phyloP scores from a whole-genome alignment of 495 filamentous ascomycete genomes.

The Neurospora sp. region DNA sequence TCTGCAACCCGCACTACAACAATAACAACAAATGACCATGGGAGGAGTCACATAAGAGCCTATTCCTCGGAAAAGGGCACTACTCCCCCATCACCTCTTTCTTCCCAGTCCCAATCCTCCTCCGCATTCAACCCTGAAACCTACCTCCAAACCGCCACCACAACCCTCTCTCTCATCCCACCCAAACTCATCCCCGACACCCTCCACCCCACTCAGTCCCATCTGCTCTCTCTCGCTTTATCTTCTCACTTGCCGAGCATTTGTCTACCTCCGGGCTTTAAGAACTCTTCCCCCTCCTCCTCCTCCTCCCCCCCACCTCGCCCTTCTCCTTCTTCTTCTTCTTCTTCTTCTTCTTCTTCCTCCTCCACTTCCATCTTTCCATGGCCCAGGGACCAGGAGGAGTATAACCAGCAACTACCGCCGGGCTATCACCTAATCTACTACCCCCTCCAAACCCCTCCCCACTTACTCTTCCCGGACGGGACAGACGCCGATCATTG shows the following conservation, averaged over 20 bases:
- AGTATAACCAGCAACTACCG: conserved; percentile 16
- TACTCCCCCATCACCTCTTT: conserved; percentile 1
- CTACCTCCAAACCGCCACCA: conserved; percentile 5
- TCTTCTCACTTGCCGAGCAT: conserved; percentile 40
- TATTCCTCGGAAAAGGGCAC: neutral
- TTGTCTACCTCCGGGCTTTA: conserved; percentile 27
- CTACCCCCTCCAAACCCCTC: conserved; percentile 51
- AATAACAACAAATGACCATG: neutral
- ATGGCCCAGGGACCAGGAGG: conserved; percentile 15
- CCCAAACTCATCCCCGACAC: conserved; percentile 53
- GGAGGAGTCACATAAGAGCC: neutral
- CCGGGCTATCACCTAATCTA: conserved; percentile 65
- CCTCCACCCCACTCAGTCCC: conserved; percentile 51
- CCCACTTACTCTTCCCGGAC: conserved; percentile 49
- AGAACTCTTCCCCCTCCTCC: neutral
- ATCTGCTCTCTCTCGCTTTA: conserved; percentile 56
- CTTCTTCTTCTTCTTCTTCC: neutral
- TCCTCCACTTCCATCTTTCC: neutral
- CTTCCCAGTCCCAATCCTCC: neutral
- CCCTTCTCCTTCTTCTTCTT: neutral
- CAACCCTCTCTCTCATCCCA: conserved; percentile 28
- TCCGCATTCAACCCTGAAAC: neutral
- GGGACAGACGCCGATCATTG: conserved; percentile 64
- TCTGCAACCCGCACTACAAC: neutral
- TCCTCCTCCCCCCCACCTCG: neutral